A percentile compares a stretch with the other conserved stretches of the same genome.
phyloP scores from a whole-genome alignment of 352 stramenopile genomes.

The Phytophthora fragariae region DNA sequence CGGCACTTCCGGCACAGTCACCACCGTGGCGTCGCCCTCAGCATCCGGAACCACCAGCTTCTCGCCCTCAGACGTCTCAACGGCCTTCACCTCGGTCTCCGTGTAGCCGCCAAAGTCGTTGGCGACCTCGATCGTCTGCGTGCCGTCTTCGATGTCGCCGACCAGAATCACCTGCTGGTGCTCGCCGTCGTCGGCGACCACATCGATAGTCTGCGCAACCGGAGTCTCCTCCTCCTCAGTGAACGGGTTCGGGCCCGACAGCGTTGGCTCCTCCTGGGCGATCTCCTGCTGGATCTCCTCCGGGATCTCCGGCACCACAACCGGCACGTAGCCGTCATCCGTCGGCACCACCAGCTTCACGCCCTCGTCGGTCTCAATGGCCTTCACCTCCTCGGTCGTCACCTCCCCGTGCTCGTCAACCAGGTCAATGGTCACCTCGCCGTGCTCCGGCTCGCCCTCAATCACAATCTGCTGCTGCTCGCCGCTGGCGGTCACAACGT shows the following conservation, averaged over 20 bases:
- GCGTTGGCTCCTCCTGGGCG: background rate
- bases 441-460: slow-evolving; percentile 8
- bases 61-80: slow-evolving; percentile 1
- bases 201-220: background rate
- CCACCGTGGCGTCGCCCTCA: background rate
- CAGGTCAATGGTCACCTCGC: background rate
- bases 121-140: slow-evolving; percentile 6
- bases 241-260: background rate
- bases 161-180: slow-evolving; percentile 9
- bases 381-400: background rate
- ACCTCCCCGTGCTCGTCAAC: slow-evolving; percentile 4
- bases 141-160: slow-evolving; percentile 2
- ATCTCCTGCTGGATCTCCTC: background rate
- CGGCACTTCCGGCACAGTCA: background rate
- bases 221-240: background rate
- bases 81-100: background rate
- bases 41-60: background rate
- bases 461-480: slow-evolving; percentile 6
- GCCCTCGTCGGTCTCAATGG: background rate
- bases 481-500: background rate
- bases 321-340: background rate
- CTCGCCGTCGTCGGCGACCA: background rate
- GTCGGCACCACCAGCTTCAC: background rate
- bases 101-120: slow-evolving; percentile 4
- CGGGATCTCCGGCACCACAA: background rate